Evolutionary conservation across 179 eudicot species (phyloP), one percentile per base, ranked within the genome.

Genomic region (Heliamphora pulchella): DNA sequence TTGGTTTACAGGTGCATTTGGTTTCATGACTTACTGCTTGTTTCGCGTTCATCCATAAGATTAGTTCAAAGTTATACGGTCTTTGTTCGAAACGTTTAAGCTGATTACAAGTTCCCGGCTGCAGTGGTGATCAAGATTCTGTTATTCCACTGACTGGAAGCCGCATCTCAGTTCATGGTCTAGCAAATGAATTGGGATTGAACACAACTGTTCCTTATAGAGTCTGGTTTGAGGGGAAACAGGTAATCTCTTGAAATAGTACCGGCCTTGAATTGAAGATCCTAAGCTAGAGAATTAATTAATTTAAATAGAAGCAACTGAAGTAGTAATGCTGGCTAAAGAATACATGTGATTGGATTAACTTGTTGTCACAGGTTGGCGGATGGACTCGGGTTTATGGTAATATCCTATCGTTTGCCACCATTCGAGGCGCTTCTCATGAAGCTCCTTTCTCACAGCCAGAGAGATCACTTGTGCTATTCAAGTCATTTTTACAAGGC

Each of bases 121-220:
- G 8, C 78, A 95, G 99, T 66, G 99, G 99, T 3, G 99, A 96
- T 88, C 99, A 96, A 80, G 99, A 96, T 87, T 96, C 99, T 7
- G 99, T 96, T 1, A 92, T 96, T 55, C 99, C 99, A 43, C 78
- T 96, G 66, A 92, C 92, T n/a, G 99, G 99, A 70, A 96, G 94
- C 77, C 96, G 99, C 50, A 85, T 84, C 41, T 88, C 94, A 5
- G 93, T 96, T 18, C 85, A 86, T 53, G 81, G 82, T 54, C 86
- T 96, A 71, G 96, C 99, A 51, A 69, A 81, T 15, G 74, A 87
- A 62, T 76, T 96, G 53, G 82, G 84, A 79, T 90, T 96, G 62
- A 90, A 90, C 77, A 81, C 93, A 15, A 96, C 94, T 0, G 82
- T 83, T 10, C 96, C 97, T 11, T 96, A 96, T 65, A 86, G 99